Evolutionary conservation across 2,329 filamentous ascomycete species (phyloP), one percentile per base, ranked within the genome.

Genomic region (Magnaporthiopsis incrustans): DNA sequence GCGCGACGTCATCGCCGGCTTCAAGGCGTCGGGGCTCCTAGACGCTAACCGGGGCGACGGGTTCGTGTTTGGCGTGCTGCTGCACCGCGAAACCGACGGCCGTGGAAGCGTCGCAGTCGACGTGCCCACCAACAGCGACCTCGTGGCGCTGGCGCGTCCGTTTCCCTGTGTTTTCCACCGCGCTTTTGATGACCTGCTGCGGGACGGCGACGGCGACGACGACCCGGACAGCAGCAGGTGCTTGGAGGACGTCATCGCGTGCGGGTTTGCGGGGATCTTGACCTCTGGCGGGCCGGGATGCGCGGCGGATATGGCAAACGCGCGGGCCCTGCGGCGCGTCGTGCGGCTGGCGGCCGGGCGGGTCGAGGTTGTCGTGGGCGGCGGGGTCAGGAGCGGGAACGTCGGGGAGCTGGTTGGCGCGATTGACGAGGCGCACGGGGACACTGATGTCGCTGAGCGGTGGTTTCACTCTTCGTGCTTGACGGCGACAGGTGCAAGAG

Each of bases 21-120:
- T 84, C 69, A 76, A 74, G 60, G 67, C 68, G 0, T 69, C 75
- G 0, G 75, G 75, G 0, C 65, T 77, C 4, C 69, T 85, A 63
- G 68, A 75, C 32, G 67, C 72, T 0, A 67, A 68, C 1, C 74
- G 75, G 18, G 82, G 81, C 4, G 84, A 86, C 66, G 82, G 82
- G 1, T 86, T 86, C 67, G 83, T 86, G 10, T 84, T 86, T 67
- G 83, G 83, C 5, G 72, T 82, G 2, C 66, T 85, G 15, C 65
- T 63, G 44, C 60, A 32, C 1, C 57, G 25, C 57, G 6, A 25
- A 6, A 6, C 3, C 35, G 14, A 14, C 33, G 14, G 14, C n/a
- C 2, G 14, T 4, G 7, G 2, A 50, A 56, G 7, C 26, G 32
- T 50, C 44, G 66, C 60, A 22, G 66, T 85, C n/a, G 78, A 85